These are phyloP conservation scores for Acacia confusa DNA, from an alignment of 306 rosid species.

Conservation along the genomic window DNA sequence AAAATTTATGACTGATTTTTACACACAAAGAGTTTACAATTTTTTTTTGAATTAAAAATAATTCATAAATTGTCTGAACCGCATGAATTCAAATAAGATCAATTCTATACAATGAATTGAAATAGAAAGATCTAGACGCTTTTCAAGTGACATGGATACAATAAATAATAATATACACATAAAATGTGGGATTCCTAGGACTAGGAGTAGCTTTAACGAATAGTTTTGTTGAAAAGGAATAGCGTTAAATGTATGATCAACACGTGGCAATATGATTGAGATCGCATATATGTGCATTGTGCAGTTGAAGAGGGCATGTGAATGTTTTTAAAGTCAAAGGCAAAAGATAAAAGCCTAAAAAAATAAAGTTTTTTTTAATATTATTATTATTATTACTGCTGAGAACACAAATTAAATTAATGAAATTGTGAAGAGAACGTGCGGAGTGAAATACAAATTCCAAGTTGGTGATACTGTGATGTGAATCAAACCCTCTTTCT, in stretches of 20 bases:
- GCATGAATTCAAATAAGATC: too few species aligned
- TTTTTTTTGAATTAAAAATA: too few species aligned
- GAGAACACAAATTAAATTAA: too few species aligned
- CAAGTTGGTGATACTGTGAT: not conserved
- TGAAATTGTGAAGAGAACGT: not conserved
- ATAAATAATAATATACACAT: not conserved
- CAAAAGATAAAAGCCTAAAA: not conserved
- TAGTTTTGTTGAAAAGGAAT: not conserved
- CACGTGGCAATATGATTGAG: constrained; percentile 33
- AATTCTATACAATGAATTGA: not conserved
- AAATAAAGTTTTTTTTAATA: not conserved
- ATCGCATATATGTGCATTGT: constrained; percentile 19
- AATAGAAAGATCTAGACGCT: not conserved
- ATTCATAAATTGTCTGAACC: too few species aligned
- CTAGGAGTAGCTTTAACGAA: not conserved
- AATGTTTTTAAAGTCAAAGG: constrained; percentile 45
- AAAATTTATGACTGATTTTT: too few species aligned
- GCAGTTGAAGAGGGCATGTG: constrained; percentile 27
- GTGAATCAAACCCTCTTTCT: not conserved
- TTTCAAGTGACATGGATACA: not conserved
- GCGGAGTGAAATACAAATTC: not conserved
- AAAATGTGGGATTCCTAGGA: not conserved
- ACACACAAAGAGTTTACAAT: too few species aligned
- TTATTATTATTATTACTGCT: too few species aligned
- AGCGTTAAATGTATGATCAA: not conserved